Base-by-base conservation (phyloP, 225 moss, liverwort and hornwort species). In the Pseudoscleropodium purum region DNA sequence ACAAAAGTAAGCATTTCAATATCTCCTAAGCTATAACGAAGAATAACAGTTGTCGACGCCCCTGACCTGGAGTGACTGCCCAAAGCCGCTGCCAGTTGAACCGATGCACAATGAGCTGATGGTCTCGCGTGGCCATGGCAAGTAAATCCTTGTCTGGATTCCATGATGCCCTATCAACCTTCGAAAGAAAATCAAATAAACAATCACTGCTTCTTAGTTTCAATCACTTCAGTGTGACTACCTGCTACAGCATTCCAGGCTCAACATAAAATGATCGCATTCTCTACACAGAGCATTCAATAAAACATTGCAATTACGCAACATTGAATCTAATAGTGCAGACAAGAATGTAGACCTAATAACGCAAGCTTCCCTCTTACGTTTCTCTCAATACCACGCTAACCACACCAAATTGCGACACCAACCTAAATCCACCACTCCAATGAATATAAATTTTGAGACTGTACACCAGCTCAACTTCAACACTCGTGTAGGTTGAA, bases 1-100 rank as follows among this genome's bases (percentile, higher is more conserved):
- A 67, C 31, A 82, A 69, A 84, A 89, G 86, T 51, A 90, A 90
- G 72, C 75, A 59, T 78, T 83, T 70, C 31, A 51, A 66, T 49
- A 87, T 34, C 37, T 64, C 39, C 66, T 52, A 64, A 85, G 33
- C 45, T 36, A 36, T 45, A 78, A 70, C 41, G 29, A 89, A 66
- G n/a, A 14, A 82, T 36, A 73, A n/a, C 67, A 80, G 31, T 52
- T 72, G 64, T 54, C 52, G 17, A 87, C 9, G 51, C 41, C 86
- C 27, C 87, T 87, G 81, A 94, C 97, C 98, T 93, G 97, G 99
- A 84, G 96, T 92, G 49, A 99, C 92, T 43, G 99, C 96, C 99
- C 99, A 99, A 63, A 99, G 99, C 74, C 97, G 95, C 90, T 99
- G 99, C 99, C 99, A 99, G 88, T 99, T 97, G 91, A 99, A 96